Percentiles rank a stretch among this genome's conserved stretches.
Conservation (phyloP, 2,329 filamentous ascomycete genomes). For the Colletotrichum kahawae region DNA sequence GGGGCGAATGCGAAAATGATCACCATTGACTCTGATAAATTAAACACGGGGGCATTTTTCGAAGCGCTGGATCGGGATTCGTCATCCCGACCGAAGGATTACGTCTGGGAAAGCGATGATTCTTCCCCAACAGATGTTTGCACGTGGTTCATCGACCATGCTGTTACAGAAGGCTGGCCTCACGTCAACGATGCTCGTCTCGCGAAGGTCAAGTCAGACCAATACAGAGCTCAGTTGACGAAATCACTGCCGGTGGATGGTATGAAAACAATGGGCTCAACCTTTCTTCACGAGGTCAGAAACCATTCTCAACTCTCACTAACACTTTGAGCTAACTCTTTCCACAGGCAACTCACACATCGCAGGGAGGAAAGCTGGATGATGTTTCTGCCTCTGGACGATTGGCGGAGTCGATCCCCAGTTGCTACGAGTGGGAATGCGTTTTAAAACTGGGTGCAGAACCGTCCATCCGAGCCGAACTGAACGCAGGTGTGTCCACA, state of each 20-base stretch:
- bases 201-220: neutral
- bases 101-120: neutral
- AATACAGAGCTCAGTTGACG: neutral
- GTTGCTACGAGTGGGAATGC: neutral
- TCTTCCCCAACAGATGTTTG: neutral
- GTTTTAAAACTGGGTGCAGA: neutral
- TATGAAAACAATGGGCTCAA: neutral
- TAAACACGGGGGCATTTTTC: no score
- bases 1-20: no score
- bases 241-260: neutral
- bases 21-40: no score
- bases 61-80: no score
- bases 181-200: neutral
- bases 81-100: no score
- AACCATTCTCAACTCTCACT: neutral
- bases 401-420: neutral
- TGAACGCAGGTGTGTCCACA: neutral
- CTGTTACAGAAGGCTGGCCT: neutral
- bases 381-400: neutral
- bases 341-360: neutral
- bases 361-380: neutral
- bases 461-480: neutral
- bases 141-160: neutral
- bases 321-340: neutral
- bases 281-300: neutral